Base-by-base conservation (phyloP, 2,329 filamentous ascomycete genomes). In the Talaromyces islandicus region DNA sequence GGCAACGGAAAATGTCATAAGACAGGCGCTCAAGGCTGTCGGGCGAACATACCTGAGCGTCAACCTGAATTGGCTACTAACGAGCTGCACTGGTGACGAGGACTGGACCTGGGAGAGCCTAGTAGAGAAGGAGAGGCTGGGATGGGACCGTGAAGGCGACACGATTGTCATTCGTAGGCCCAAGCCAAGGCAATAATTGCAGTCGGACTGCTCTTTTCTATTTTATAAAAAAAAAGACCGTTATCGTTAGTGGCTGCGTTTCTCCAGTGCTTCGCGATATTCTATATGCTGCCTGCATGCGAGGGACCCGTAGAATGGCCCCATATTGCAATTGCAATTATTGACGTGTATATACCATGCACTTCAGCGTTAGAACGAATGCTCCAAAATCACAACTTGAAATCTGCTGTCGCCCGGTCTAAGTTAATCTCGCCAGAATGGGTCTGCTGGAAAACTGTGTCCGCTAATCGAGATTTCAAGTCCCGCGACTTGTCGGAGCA, bases 1-100 rank as follows among this genome's bases (percentile, higher is more conserved):
- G 79, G 89, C 90, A 9, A 89, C 91, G 66, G 83, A 86, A 25
- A 81, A 83, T n/a, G 81, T 97, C 70, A 81, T 89, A 66, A 79
- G 85, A 65, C 88, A 92, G 74, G 86, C 90, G 35, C 78, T 97
- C 66, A 96, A 96, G 78, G 94, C 92, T 71, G 84, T 97, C 58
- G 92, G 91, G 0, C 84, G 87, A 69, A 84, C 88, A 4, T 99
- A 99, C 73, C 76, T 97, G 64, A 85, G 78, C 21, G 87, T 91
- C 9, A 89, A 88, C 72, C 75, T 96, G 56, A 90, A 94, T 75
- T 82, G 81, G 69, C 82, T 85, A 60, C 83, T 89, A 4, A 86
- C 85, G 54, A 80, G 72, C 50, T 75, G 77, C 57, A 76, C 75
- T 9, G 77, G 77, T 10, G 71, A 75, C 38, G 64, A 70, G 48